Conservation (phyloP, 164 flowering plant species). For the Liriodendron chinense region DNA sequence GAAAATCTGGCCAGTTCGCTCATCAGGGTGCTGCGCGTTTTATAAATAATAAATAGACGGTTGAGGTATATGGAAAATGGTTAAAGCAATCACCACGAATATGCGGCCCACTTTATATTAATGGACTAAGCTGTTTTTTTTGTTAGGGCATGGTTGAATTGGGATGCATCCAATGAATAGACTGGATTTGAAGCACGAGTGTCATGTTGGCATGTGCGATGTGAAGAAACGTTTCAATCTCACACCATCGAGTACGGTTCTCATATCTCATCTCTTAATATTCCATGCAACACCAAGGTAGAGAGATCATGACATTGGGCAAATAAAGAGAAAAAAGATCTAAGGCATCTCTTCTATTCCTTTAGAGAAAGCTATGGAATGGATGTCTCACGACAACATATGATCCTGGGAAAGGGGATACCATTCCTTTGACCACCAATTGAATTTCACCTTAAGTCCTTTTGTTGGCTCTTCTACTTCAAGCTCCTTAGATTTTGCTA, state of each 20-base stretch:
- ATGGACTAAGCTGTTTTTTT: too few relatives aligned
- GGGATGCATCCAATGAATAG: neutral
- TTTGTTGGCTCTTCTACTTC: neutral
- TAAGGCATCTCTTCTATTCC: constrained; percentile 9
- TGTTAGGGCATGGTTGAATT: too few relatives aligned
- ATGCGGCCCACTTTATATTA: too few relatives aligned
- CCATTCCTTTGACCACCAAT: constrained; percentile 6
- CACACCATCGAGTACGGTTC: neutral
- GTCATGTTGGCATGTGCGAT: neutral
- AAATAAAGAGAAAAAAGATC: neutral
- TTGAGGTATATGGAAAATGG: too few relatives aligned
- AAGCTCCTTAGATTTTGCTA: neutral
- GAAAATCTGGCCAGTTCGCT: too few relatives aligned
- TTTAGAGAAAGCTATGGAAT: neutral
- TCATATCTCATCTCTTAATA: neutral
- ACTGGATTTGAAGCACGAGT: neutral
- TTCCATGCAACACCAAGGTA: neutral
- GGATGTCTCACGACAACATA: constrained; percentile 3
- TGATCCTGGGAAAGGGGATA: constrained; percentile 4
- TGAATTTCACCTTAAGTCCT: neutral
- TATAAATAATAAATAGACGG: too few relatives aligned
- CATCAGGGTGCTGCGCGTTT: too few relatives aligned
- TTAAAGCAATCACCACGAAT: too few relatives aligned
- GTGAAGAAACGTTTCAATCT: neutral
- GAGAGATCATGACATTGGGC: neutral